Base-by-base conservation (phyloP, 1,284 basidiomycete species). In the Cryptococcus sp. region DNA sequence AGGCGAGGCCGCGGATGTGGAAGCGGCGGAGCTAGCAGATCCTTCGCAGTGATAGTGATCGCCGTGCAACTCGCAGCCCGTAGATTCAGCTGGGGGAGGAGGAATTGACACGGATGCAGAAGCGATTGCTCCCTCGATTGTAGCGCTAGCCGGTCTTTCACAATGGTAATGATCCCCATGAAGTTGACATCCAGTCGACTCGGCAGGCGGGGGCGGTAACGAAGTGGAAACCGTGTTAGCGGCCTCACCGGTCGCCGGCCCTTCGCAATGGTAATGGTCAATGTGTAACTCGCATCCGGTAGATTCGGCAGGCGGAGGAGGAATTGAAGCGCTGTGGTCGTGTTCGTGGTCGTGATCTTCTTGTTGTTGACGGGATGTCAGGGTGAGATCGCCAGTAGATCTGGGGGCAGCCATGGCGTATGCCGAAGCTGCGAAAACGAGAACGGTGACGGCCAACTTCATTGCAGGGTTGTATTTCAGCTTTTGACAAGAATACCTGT, bases 21-120 rank as follows among this genome's bases (percentile, higher is more conserved):
- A 52, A 2, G 48, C 19, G 14, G 39, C 56, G n/a, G n/a, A n/a
- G n/a, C n/a, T n/a, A n/a, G 50, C 52, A 21, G 54, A 54, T 0
- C 58, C 64, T 25, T 59, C 60, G 32, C 66, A 66, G 24, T 65
- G 61, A 48, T 58, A 66, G 39, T 62, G 56, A 46, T 60, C 59
- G 22, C 44, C 53, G 32, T 64, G 62, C 10, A 60, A 50, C 23
- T 28, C 45, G 44, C 62, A 64, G 19, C 64, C 59, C 4, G 49
- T 51, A 16, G 52, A 57, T 32, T 62, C 57, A 7, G 62, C 57
- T 9, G 64, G 64, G 13, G 56, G 55, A 3, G 58, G 48, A 19
- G 56, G 50, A n/a, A 55, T 51, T 7, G 48, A 40, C 13, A 39
- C 40, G 21, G 36, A 25, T 13, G 48, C 9, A 7, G 31, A 50